Base-by-base conservation (phyloP, 2,329 filamentous ascomycete species). In the Cladosporium oxysporum region DNA sequence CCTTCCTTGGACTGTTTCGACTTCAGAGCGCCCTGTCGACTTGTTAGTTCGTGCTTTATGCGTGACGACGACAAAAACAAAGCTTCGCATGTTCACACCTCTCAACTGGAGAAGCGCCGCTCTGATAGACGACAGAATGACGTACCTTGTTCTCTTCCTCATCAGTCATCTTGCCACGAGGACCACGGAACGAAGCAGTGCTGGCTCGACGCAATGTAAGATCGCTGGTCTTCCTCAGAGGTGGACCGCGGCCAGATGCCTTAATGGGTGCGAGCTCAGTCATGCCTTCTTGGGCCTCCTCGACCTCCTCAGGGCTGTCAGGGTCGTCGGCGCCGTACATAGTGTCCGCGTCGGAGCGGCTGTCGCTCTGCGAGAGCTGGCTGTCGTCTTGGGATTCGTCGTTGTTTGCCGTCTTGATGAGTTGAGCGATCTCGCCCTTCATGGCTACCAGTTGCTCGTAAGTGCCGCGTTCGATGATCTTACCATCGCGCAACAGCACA, bases 391-490 rank as follows among this genome's bases (percentile, higher is more conserved):
- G 61, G 11, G 67, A 65, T 4, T 83, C 81, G 53, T 84, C 82
- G 63, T 81, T 85, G 60, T 88, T 88, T 3, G 90, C 87, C 11
- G 91, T 91, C 76, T 88, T 92, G 76, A 98, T 88, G 37, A 99
- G 84, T 62, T 91, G 92, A 28, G 90, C 87, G 65, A 99, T 91
- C 69, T 95, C 88, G 47, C 94, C 94, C 80, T 95, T 96, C 89
- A 96, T 96, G 8, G 93, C 93, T 79, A 97, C 88, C 37, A 98
- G 85, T 76, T 97, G 91, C 71, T 90, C 88, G 77, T 95, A 98
- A 0, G 93, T 97, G 47, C 95, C 95, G 71, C 90, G 89, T 77
- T 99, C 95, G 44, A 91, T 84, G 63, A 98, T 88, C 67, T 88
- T 88, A 61, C 93, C 92, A 59, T 96, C 91, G 70, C 91, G 89